Percentiles rank a stretch among this genome's conserved stretches.
Evolutionary conservation across 78 protist species (phyloP).

Genomic region (Guillardia theta): DNA sequence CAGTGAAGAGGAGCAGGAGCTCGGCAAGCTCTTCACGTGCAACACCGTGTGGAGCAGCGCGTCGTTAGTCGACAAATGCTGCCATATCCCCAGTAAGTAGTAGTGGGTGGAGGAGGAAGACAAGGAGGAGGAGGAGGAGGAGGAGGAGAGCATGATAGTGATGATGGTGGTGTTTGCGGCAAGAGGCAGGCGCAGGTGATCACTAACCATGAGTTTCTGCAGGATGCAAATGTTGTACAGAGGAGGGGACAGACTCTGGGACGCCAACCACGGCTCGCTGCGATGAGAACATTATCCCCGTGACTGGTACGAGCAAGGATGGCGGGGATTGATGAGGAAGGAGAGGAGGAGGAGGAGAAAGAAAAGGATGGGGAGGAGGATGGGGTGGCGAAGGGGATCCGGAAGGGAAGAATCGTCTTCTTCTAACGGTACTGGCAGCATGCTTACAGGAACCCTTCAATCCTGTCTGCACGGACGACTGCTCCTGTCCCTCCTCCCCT

Average conservation of each 20-base stretch:
- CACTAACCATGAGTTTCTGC: background rate
- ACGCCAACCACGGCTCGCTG: background rate
- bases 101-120: background rate
- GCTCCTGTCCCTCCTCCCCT: too few relatives aligned
- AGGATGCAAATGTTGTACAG: too few relatives aligned
- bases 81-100: background rate
- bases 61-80: background rate
- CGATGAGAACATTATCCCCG: background rate
- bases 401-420: too few relatives aligned
- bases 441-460: background rate
- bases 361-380: too few relatives aligned
- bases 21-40: constrained; percentile 9
- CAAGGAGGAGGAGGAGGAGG: background rate
- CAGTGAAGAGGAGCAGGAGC: too few relatives aligned
- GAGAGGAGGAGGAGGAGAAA: too few relatives aligned
- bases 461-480: background rate
- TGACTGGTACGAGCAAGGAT: too few relatives aligned
- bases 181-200: background rate
- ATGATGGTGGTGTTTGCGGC: too few relatives aligned
- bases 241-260: background rate
- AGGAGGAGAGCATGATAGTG: too few relatives aligned
- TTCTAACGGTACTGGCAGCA: too few relatives aligned
- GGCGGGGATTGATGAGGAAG: too few relatives aligned
- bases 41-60: background rate
- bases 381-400: too few relatives aligned